Evolutionary conservation across 257 asterid genomes (phyloP), one percentile per base, ranked within the genome.

Genomic region (Scutellaria galericulata): DNA sequence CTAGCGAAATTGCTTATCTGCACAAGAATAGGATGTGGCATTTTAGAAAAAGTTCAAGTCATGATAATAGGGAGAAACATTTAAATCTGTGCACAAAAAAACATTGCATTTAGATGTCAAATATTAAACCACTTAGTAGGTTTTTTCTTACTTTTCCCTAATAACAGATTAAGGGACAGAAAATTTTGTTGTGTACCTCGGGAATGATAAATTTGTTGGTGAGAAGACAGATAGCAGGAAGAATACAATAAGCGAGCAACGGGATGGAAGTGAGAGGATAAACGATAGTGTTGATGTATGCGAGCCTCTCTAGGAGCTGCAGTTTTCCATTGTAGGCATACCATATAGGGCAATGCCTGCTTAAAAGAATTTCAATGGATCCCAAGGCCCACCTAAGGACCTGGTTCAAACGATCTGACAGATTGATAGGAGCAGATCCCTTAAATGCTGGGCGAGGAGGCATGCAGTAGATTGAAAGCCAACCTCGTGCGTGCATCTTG

Each of bases 301-400:
- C 98, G 66, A 92, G 75, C 72, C 98, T 84, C 82, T 92, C 90
- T 67, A 92, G 60, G 55, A 82, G 77, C 81, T 79, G 92, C 71
- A 92, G 81, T 70, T 78, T 87, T 47, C 97, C 97, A 3, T 74
- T 80, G 79, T 90, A 88, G 63, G 96, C 98, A 47, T 90, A 90
- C 98, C 98, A 92, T 77, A 92, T 86, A 5, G 97, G 98, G 68
- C 97, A 90, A 88, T 92, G 98, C 80, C 96, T 79, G 70, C 98
- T 92, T 46, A 92, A 83, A 66, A 90, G 82, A 74, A 92, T 92
- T 78, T 92, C 98, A 63, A 92, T 81, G 72, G 98, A 92, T 13
- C 98, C 98, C 46, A 92, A 77, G 54, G 98, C 98, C 98, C 98
- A 93, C 42, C 97, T 84, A 66, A 93, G 98, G 58, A 93, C 97